Evolutionary conservation across 1,284 basidiomycete genomes (phyloP).

Genomic region (Somion occarium): DNA sequence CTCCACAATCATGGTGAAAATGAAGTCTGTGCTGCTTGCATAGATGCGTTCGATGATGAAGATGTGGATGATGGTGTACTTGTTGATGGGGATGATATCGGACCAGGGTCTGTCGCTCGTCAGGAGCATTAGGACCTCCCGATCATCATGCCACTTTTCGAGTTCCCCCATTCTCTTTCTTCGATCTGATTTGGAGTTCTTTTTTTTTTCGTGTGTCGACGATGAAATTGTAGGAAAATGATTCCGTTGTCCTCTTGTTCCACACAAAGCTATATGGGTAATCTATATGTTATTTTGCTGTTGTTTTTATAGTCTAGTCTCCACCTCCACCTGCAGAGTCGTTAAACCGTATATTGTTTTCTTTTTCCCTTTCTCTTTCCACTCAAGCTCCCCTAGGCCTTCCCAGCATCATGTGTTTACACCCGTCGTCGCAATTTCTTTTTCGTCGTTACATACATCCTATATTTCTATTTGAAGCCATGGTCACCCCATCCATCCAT

Average conservation of each 20-base stretch:
- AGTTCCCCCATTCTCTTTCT: not conserved
- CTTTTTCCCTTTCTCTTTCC: not conserved
- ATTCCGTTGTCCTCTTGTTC: not conserved
- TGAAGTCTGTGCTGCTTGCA: not conserved
- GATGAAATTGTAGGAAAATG: too few relatives aligned
- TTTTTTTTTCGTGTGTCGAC: too few relatives aligned
- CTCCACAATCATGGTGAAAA: not conserved
- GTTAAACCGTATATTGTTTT: not conserved
- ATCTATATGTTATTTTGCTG: not conserved
- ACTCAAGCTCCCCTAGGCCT: too few relatives aligned
- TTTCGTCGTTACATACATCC: too few relatives aligned
- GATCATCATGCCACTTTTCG: too few relatives aligned
- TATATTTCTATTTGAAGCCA: too few relatives aligned
- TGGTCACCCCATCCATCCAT: too few relatives aligned
- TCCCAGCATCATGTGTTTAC: too few relatives aligned
- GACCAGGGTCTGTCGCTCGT: slow-evolving; percentile 24
- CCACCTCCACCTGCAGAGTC: not conserved
- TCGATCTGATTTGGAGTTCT: too few relatives aligned
- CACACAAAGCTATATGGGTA: not conserved
- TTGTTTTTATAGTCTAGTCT: not conserved
- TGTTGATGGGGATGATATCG: slow-evolving; percentile 27
- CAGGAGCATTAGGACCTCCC: slow-evolving; percentile 23
- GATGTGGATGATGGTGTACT: slow-evolving; percentile 20
- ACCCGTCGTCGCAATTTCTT: too few relatives aligned
- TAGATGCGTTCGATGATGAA: not conserved